phyloP scores from a whole-genome alignment of 768 basidiomycete species.

The Rubroboletus pulcherrimus region DNA sequence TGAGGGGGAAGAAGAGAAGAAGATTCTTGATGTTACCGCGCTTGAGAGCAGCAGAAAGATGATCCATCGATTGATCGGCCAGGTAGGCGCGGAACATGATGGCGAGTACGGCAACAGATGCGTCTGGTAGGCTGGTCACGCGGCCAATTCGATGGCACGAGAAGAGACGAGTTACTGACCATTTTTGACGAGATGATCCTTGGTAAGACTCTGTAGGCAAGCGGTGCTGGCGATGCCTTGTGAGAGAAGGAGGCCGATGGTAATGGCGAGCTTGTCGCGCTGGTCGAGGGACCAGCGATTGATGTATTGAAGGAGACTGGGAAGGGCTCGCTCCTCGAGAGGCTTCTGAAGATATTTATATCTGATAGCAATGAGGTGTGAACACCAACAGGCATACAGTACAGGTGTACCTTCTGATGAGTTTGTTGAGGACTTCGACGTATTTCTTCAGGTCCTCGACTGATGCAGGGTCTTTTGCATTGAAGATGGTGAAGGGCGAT shows the following conservation, averaged over 20 bases:
- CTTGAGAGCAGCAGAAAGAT: constrained; percentile 77
- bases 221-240: constrained; percentile 77
- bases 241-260: constrained; percentile 77
- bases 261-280: constrained; percentile 79
- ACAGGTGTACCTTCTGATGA: constrained; percentile 76
- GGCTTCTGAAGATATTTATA: constrained; percentile 99
- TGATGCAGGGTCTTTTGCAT: constrained; percentile 73
- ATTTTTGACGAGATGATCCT: constrained; percentile 95
- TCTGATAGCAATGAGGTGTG: constrained; percentile 39
- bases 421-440: constrained; percentile 91
- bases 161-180: constrained; percentile 40
- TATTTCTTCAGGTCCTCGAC: constrained; percentile 89
- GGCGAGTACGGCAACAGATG: constrained; percentile 73
- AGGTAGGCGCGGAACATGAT: constrained; percentile 81
- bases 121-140: constrained; percentile 45
- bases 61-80: constrained; percentile 82
- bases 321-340: constrained; percentile 81
- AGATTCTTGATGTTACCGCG: constrained; percentile 84
- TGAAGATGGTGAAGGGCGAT: constrained; percentile 86
- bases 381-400: constrained; percentile 1
- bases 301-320: constrained; percentile 82
- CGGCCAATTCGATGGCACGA: not conserved
- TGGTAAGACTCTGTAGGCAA: constrained; percentile 78
- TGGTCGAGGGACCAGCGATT: constrained; percentile 77
- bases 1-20: constrained; percentile 80